phyloP scores from a whole-genome alignment of 139 green algal genomes.

The Auxenochlorella protothecoides region DNA sequence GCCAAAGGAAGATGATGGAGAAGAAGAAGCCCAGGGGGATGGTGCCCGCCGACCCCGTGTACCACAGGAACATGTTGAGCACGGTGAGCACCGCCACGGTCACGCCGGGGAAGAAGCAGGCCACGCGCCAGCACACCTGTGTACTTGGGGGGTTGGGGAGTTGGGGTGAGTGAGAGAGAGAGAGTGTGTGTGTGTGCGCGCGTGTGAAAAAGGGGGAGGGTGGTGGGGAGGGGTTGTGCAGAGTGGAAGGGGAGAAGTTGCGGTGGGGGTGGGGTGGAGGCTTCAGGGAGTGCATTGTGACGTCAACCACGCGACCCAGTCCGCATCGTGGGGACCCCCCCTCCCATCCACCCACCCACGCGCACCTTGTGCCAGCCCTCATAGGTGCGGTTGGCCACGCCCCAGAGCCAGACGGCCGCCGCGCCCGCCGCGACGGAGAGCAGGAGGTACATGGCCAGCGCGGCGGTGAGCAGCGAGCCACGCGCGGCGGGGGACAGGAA shows the following conservation, averaged over 20 bases:
- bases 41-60: conserved; percentile 66
- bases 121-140: conserved; percentile 37
- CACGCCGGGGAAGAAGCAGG: conserved; percentile 78
- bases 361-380: conserved; percentile 23
- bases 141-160: too few relatives aligned
- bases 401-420: conserved; percentile 66
- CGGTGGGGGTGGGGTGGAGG: too few relatives aligned
- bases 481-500: conserved; percentile 87
- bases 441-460: conserved; percentile 75
- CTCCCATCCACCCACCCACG: not conserved
- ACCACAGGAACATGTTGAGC: conserved; percentile 73
- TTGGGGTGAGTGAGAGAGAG: too few relatives aligned
- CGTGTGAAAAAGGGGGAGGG: too few relatives aligned
- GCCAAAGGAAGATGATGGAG: conserved; percentile 71
- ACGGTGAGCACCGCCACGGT: conserved; percentile 58
- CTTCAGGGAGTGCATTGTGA: not conserved
- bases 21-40: conserved; percentile 84
- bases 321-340: too few relatives aligned
- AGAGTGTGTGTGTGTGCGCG: too few relatives aligned
- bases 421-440: conserved; percentile 58
- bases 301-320: too few relatives aligned
- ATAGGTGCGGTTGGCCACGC: conserved; percentile 61
- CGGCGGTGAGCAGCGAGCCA: conserved; percentile 77
- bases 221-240: too few relatives aligned
- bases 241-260: too few relatives aligned